These are phyloP conservation scores for Phylloboletellus chloephorus DNA, from an alignment of 1,284 basidiomycete species.

Conservation along the genomic window DNA sequence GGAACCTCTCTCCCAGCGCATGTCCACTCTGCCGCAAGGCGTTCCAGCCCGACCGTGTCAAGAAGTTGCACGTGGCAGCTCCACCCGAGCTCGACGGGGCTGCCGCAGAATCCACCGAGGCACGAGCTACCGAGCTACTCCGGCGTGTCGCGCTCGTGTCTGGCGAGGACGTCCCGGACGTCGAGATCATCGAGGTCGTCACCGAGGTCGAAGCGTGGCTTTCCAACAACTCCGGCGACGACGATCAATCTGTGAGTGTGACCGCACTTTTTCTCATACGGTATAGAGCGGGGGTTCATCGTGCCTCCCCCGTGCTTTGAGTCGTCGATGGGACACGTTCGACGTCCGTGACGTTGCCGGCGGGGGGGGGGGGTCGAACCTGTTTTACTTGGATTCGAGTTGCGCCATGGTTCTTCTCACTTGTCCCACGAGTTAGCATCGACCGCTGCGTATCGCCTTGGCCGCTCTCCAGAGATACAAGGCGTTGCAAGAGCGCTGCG, in stretches of 20 bases:
- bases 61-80: conserved; percentile 52
- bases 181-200: conserved; percentile 40
- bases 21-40: conserved; percentile 63
- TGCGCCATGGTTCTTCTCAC: conserved; percentile 21
- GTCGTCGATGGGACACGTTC: too few species aligned
- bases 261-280: conserved; percentile 5
- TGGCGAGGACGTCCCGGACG: conserved; percentile 38
- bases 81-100: conserved; percentile 37
- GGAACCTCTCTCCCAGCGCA: conserved; percentile 41
- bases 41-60: conserved; percentile 48
- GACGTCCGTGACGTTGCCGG: too few species aligned
- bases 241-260: conserved; percentile 32
- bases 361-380: too few species aligned
- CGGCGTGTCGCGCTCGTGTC: conserved; percentile 44
- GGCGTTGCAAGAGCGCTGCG: conserved; percentile 29
- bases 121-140: conserved; percentile 37
- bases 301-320: too few species aligned
- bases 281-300: conserved; percentile 1
- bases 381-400: conserved; percentile 16
- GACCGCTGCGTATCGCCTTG: conserved; percentile 25
- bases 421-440: conserved; percentile 22
- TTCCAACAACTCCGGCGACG: conserved; percentile 18
- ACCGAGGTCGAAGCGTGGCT: conserved; percentile 47
- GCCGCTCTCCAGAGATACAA: conserved; percentile 28
- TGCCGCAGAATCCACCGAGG: conserved; percentile 23